Base-by-base conservation (phyloP, 805 yeast species). In the Starmerella etchellsii region DNA sequence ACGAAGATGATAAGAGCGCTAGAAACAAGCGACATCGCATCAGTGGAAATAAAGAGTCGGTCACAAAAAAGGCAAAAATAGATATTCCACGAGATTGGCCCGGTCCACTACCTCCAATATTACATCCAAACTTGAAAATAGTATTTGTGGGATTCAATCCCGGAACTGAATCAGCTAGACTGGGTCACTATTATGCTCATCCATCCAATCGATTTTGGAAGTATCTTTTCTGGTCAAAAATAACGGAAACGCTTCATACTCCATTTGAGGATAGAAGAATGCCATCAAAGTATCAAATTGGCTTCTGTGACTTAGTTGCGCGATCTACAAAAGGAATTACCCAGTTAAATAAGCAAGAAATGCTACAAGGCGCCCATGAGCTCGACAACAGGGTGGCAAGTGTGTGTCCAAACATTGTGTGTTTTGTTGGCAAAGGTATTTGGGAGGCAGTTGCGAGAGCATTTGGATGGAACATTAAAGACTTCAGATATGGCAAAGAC, bases 61-160 rank as follows among this genome's bases (percentile, higher is more conserved):
- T 8, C n/a, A 4, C 40, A 22, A 31, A 21, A 15, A 19, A 8
- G 13, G 30, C n/a, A 19, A 36, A 34, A 19, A 19, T 11, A 20
- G 20, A 25, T 14, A 6, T 3, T 6, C 31, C 13, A 16, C 23
- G 14, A 20, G 29, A 30, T 23, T 47, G 53, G 53, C 38, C 42
- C 11, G 54, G 50, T 8, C 51, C 53, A 10, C 39, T 54, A 28
- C 49, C 53, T 21, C 57, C 54, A 1, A 21, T 61, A 3, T 52
- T 61, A 1, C 29, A 39, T 18, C 54, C 57, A 1, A 56, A 54
- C 5, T 51, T 71, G 20, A 49, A 50, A 4, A 52, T 78, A 1
- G 65, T 80, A 3, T 79, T 80, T 49, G 65, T 79, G 3, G 91
- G 91, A 1, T 78, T 67, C 61, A 80, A 80, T 51, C 91, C 91